These are phyloP conservation scores for Lathyrus oleraceus DNA, from an alignment of 306 rosid genomes.

Conservation along the genomic window DNA sequence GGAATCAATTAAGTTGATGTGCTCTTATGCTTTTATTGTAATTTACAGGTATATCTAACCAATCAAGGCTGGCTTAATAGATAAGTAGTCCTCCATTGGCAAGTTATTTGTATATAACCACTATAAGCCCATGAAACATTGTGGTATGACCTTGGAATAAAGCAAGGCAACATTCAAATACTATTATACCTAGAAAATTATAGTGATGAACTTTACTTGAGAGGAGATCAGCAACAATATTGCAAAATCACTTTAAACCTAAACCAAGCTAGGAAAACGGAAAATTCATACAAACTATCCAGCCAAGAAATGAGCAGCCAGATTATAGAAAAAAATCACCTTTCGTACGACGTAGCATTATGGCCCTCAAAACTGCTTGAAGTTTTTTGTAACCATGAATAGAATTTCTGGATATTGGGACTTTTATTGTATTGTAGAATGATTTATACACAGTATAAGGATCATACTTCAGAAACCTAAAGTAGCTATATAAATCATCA, in stretches of 20 bases:
- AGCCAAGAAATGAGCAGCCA: conserved; percentile 7
- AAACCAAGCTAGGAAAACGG: conserved; percentile 12
- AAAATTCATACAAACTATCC: conserved; percentile 4
- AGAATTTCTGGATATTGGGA: conserved; percentile 85
- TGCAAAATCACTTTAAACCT: conserved; percentile 19
- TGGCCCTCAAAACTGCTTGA: conserved; percentile 96
- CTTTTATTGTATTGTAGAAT: conserved; percentile 79
- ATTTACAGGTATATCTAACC: not conserved
- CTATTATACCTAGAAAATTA: not conserved
- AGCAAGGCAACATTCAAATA: not conserved
- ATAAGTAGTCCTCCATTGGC: not conserved
- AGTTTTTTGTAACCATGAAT: conserved; percentile 94
- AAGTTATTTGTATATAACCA: not conserved
- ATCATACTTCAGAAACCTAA: conserved; percentile 92
- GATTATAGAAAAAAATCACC: conserved; percentile 49
- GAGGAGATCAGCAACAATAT: conserved; percentile 23
- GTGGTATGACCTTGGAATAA: not conserved
- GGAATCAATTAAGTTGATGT: not conserved
- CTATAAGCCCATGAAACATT: not conserved
- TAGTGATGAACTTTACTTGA: not conserved
- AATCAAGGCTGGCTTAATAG: not conserved
- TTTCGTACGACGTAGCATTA: conserved; percentile 98
- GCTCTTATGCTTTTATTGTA: not conserved
- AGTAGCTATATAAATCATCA: conserved; percentile 94
- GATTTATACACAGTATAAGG: conserved; percentile 91